Conservation (phyloP, 1,139 yeast species). For the Taphrina confusa region DNA sequence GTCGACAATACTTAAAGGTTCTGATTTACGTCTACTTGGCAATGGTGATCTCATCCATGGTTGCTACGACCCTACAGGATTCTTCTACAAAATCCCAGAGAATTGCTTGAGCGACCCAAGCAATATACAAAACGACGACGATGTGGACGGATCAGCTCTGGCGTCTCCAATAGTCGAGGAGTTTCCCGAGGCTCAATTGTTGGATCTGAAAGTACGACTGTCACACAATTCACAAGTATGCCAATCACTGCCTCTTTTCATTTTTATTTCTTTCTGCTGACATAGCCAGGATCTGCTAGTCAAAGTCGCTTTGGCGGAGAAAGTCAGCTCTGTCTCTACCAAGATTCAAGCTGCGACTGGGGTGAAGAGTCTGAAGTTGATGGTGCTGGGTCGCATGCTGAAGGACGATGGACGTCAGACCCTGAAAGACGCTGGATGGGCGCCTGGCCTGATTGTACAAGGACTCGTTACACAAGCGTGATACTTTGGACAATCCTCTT, state of each 20-base stretch:
- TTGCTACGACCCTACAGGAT: constrained; percentile 32
- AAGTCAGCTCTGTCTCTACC: constrained; percentile 31
- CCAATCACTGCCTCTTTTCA: no score
- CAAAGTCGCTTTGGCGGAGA: constrained; percentile 25
- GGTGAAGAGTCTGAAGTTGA: constrained; percentile 26
- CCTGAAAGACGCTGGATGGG: constrained; percentile 31
- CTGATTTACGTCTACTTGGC: constrained; percentile 28
- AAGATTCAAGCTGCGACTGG: constrained; percentile 31
- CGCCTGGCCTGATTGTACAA: constrained; percentile 28
- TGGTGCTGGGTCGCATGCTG: constrained; percentile 30
- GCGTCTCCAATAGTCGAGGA: constrained; percentile 9
- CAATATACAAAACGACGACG: constrained; percentile 14
- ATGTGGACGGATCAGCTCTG: neutral
- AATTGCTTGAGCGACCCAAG: constrained; percentile 30
- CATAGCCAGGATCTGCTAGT: constrained; percentile 18
- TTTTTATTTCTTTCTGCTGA: no score
- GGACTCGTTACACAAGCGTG: constrained; percentile 29
- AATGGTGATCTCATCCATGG: constrained; percentile 32
- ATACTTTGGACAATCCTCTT: neutral
- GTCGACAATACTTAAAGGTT: constrained; percentile 21
- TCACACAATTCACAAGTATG: constrained; percentile 29
- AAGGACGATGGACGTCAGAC: constrained; percentile 33
- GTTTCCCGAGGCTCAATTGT: constrained; percentile 19
- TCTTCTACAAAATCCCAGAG: constrained; percentile 30
- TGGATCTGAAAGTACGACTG: constrained; percentile 27